phyloP scores from a whole-genome alignment of 176 grass and related monocot genomes.

The Carex scoparia region DNA sequence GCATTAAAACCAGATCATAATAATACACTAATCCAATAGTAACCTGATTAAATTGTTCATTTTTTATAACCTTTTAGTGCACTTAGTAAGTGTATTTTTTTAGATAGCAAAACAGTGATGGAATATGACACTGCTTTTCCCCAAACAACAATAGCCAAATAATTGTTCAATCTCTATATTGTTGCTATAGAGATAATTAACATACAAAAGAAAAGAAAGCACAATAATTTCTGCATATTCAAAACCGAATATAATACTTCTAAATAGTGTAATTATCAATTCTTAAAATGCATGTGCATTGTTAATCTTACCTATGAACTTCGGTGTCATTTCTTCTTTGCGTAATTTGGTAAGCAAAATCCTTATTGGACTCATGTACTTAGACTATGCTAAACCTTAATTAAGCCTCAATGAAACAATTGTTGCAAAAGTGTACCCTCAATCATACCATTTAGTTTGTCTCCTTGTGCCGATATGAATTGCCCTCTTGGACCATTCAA shows the following conservation, averaged over 20 bases:
- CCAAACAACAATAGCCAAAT: background rate
- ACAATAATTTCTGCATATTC: background rate
- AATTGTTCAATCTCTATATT: background rate
- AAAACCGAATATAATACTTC: background rate
- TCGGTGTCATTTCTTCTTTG: constrained; percentile 23
- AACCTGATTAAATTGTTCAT: background rate
- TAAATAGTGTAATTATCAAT: background rate
- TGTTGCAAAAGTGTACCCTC: background rate
- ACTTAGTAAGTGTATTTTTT: background rate
- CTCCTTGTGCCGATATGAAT: constrained; percentile 34
- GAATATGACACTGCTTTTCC: background rate
- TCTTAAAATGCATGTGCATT: background rate
- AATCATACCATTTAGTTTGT: constrained; percentile 47
- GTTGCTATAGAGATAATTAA: background rate
- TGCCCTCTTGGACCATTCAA: constrained; percentile 39
- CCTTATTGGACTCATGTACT: constrained; percentile 12
- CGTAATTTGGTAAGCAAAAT: constrained; percentile 34
- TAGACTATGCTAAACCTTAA: background rate
- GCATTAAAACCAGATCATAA: background rate
- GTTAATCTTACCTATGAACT: constrained; percentile 38
- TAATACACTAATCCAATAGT: background rate
- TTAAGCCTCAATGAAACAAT: background rate
- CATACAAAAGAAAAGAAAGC: background rate
- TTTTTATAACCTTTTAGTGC: background rate
- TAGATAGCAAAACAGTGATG: background rate